Evolutionary conservation across 345 rosid species (phyloP).

Genomic region (Hibiscus syriacus): DNA sequence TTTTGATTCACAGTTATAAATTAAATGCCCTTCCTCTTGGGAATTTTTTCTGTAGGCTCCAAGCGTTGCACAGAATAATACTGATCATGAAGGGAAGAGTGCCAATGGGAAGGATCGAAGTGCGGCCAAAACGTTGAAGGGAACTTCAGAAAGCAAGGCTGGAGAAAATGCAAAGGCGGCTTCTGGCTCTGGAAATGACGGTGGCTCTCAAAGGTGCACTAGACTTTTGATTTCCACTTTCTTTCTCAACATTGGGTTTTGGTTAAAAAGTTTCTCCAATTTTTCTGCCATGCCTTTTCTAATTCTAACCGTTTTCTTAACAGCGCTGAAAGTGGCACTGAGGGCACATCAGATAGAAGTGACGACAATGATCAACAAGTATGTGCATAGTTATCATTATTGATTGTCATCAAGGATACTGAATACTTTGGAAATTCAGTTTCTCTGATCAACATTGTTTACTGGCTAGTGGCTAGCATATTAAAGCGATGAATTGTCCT

Average conservation of each 20-base stretch:
- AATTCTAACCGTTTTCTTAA: constrained; percentile 16
- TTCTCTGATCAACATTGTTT: neutral
- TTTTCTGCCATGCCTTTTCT: constrained; percentile 5
- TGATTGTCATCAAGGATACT: neutral
- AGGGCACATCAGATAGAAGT: constrained; percentile 83
- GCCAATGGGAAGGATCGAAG: constrained; percentile 45
- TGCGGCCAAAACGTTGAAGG: constrained; percentile 68
- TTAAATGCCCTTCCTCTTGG: neutral
- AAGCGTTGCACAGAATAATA: constrained; percentile 33
- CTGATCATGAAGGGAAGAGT: constrained; percentile 47
- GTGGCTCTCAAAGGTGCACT: constrained; percentile 66
- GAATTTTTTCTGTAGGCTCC: constrained; percentile 39
- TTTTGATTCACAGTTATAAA: neutral
- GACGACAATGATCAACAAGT: constrained; percentile 79
- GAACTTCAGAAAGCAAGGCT: constrained; percentile 47
- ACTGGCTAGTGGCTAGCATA: neutral
- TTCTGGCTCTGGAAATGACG: constrained; percentile 92
- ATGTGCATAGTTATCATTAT: neutral
- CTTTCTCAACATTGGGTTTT: neutral
- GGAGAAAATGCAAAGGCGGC: constrained; percentile 53
- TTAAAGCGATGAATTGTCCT: neutral
- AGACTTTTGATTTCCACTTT: neutral
- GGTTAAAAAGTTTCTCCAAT: neutral
- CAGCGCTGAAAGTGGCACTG: constrained; percentile 88
- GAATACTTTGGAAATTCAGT: neutral